Evolutionary conservation across 129 eudicot species (phyloP).

Genomic region (Dittrichia graveolens): DNA sequence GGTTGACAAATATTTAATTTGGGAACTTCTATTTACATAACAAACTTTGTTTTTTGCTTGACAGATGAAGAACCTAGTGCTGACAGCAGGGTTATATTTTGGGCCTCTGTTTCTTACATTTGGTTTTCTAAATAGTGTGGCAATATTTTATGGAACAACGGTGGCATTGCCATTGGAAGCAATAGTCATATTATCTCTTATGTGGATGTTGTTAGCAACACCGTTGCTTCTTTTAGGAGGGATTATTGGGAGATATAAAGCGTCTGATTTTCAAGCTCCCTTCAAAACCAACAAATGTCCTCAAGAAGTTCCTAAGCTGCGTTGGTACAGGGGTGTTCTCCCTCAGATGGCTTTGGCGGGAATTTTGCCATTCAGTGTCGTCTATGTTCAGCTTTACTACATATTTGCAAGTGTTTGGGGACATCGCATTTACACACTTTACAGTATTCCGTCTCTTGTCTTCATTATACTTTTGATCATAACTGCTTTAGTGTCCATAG

Average conservation of each 20-base stretch:
- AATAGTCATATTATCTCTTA: slow-evolving; percentile 56
- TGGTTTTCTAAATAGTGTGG: slow-evolving; percentile 64
- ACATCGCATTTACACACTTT: slow-evolving; percentile 70
- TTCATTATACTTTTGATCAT: slow-evolving; percentile 68
- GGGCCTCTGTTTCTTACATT: slow-evolving; percentile 38
- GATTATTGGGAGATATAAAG: slow-evolving; percentile 65
- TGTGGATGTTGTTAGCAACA: slow-evolving; percentile 62
- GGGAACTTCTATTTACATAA: too few species aligned
- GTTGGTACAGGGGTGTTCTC: slow-evolving; percentile 65
- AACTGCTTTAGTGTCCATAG: slow-evolving; percentile 71
- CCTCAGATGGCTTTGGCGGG: slow-evolving; percentile 94
- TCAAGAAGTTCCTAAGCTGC: slow-evolving; percentile 66
- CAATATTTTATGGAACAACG: slow-evolving; percentile 57
- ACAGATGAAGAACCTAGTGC: slow-evolving; percentile 27
- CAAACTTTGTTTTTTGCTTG: background rate
- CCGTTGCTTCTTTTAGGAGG: slow-evolving; percentile 77
- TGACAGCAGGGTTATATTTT: slow-evolving; percentile 20
- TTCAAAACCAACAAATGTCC: slow-evolving; percentile 65
- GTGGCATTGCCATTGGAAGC: slow-evolving; percentile 69
- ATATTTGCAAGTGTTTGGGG: slow-evolving; percentile 86
- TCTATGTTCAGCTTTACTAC: slow-evolving; percentile 70
- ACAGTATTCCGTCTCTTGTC: slow-evolving; percentile 62
- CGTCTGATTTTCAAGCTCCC: slow-evolving; percentile 70
- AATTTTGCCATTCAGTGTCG: slow-evolving; percentile 74
- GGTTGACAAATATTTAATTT: background rate